Percentiles rank a stretch among this genome's conserved stretches.
Evolutionary conservation across 2,329 filamentous ascomycete genomes (phyloP).

Genomic region (Xylaria sp.): DNA sequence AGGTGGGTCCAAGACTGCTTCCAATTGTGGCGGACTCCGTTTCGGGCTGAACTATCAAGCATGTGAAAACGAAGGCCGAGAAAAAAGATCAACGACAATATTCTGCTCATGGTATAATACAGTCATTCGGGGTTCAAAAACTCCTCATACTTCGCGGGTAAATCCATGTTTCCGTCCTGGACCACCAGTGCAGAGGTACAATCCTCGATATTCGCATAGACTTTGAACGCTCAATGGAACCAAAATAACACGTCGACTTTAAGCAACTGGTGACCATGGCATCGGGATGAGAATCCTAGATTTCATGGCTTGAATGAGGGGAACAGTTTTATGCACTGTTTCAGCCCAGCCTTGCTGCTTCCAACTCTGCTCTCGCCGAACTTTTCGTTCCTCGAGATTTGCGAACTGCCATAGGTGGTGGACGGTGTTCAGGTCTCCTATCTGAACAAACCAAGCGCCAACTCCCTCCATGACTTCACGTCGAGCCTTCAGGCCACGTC

Average conservation of each 20-base stretch:
- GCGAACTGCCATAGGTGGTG: constrained; percentile 99
- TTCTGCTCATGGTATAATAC: constrained; percentile 33
- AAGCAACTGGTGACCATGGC: constrained; percentile 95
- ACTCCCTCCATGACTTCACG: constrained; percentile 99
- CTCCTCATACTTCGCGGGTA: constrained; percentile 1
- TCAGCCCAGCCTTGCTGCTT: constrained; percentile 94
- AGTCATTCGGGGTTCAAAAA: constrained; percentile 7
- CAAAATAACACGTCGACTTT: constrained; percentile 42
- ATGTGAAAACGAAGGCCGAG: constrained; percentile 2
- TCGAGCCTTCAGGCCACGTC: constrained; percentile 87
- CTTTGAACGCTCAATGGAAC: constrained; percentile 5
- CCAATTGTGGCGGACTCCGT: neutral
- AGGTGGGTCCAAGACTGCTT: neutral
- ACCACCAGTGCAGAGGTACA: constrained; percentile 19
- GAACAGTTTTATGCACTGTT: constrained; percentile 98
- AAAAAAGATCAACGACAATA: constrained; percentile 10
- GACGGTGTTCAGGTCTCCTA: constrained; percentile 96
- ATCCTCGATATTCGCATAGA: constrained; percentile 7
- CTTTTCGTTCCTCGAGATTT: constrained; percentile 91
- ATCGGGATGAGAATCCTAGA: constrained; percentile 92
- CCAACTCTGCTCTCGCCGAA: constrained; percentile 94
- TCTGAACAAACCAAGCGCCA: constrained; percentile 98
- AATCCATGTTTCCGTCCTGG: constrained; percentile 11
- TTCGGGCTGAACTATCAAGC: constrained; percentile 11
- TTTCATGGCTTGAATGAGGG: constrained; percentile 96